A percentile compares a stretch with the other conserved stretches of the same genome.
Conservation (phyloP, 2,329 filamentous ascomycete species). For the Rutstroemia sp. region DNA sequence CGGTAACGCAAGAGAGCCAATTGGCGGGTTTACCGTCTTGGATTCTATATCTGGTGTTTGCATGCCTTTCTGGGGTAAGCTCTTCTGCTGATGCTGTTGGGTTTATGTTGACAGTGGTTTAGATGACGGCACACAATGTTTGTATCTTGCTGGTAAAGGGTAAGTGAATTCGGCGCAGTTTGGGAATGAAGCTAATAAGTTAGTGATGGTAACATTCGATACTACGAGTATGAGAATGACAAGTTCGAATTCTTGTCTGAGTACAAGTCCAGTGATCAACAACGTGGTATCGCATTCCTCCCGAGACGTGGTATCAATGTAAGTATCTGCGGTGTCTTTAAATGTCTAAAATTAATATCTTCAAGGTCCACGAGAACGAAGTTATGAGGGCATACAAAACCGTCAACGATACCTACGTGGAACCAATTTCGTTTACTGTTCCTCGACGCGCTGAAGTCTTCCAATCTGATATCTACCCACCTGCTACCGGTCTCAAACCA, state of each 20-base stretch:
- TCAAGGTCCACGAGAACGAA: constrained; percentile 84
- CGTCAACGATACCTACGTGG: constrained; percentile 87
- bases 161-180: constrained; percentile 39
- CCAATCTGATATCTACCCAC: constrained; percentile 95
- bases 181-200: constrained; percentile 10
- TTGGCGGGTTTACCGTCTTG: constrained; percentile 82
- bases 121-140: constrained; percentile 87
- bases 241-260: constrained; percentile 97
- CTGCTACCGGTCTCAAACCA: constrained; percentile 70
- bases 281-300: constrained; percentile 88
- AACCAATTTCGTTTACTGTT: constrained; percentile 96
- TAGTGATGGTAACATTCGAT: constrained; percentile 96
- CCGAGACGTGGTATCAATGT: constrained; percentile 92
- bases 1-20: constrained; percentile 68
- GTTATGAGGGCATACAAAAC: constrained; percentile 96
- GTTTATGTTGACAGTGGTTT: constrained; percentile 13
- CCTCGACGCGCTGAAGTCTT: constrained; percentile 89
- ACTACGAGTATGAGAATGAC: constrained; percentile 97
- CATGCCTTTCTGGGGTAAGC: constrained; percentile 94
- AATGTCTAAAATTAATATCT: constrained; percentile 15
- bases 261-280: constrained; percentile 93
- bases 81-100: constrained; percentile 16
- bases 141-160: constrained; percentile 97
- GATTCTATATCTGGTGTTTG: constrained; percentile 96
- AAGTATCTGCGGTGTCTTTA: constrained; percentile 26